phyloP scores from a whole-genome alignment of 345 rosid species.

The Melaleuca quinquenervia region DNA sequence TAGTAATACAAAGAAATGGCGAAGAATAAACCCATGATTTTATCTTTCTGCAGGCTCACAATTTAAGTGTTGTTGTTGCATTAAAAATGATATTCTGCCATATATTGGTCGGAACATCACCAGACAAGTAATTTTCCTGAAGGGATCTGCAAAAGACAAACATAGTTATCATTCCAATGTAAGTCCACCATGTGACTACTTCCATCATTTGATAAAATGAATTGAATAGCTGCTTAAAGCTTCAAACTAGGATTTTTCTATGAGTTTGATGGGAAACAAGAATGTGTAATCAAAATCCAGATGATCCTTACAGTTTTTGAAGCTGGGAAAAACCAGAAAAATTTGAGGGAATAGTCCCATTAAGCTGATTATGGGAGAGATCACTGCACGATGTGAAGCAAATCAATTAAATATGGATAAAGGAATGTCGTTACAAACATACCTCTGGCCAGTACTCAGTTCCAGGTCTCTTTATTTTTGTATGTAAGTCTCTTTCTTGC shows the following conservation, averaged over 20 bases:
- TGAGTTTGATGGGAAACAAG: not conserved
- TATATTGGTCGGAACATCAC: conserved; percentile 52
- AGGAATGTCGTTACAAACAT: not conserved
- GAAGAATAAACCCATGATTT: not conserved
- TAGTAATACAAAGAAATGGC: not conserved
- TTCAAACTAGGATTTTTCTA: not conserved
- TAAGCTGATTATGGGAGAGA: conserved; percentile 38
- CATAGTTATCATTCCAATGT: not conserved
- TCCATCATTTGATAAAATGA: not conserved
- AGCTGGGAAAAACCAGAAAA: conserved; percentile 44
- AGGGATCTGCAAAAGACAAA: conserved; percentile 50
- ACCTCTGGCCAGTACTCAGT: not conserved
- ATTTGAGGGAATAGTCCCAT: conserved; percentile 39
- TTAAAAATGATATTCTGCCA: conserved; percentile 57
- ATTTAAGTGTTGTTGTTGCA: conserved; percentile 27
- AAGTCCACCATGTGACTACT: not conserved
- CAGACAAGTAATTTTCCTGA: conserved; percentile 58
- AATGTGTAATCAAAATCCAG: not conserved
- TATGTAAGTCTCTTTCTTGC: not conserved
- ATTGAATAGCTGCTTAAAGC: not conserved
- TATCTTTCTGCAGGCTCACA: conserved; percentile 37
- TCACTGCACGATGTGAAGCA: conserved; percentile 21
- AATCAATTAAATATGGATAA: not conserved
- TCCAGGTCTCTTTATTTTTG: not conserved
- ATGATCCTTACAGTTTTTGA: conserved; percentile 38